Conservation (phyloP, 345 rosid genomes). For the Leavenworthia alabamica region DNA sequence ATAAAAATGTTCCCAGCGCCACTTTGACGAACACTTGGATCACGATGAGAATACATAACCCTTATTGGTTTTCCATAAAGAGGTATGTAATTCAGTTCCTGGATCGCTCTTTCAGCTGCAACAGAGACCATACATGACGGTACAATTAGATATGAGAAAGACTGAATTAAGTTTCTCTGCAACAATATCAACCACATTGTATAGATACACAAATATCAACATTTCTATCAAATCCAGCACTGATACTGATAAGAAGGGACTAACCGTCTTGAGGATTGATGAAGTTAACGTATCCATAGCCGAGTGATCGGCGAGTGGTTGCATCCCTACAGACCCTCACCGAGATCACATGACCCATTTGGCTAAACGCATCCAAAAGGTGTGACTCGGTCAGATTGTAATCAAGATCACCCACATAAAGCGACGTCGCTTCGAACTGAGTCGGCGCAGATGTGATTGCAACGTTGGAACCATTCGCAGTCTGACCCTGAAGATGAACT, state of each 20-base stretch:
- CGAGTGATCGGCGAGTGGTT: constrained; percentile 71
- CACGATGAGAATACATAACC: constrained; percentile 81
- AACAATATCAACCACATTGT: constrained; percentile 1
- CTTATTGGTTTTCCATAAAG: constrained; percentile 71
- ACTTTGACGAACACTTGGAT: constrained; percentile 68
- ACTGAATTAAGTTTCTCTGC: neutral
- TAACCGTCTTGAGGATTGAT: constrained; percentile 68
- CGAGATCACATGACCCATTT: constrained; percentile 72
- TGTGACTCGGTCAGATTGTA: constrained; percentile 71
- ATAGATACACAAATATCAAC: neutral
- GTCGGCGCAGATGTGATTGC: neutral
- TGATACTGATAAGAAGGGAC: too few species aligned
- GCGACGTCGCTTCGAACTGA: constrained; percentile 66
- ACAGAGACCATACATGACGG: neutral
- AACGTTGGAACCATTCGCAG: constrained; percentile 22
- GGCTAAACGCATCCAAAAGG: constrained; percentile 76
- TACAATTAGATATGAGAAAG: neutral
- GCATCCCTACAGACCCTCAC: constrained; percentile 81
- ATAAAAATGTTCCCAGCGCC: constrained; percentile 92
- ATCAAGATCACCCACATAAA: constrained; percentile 91
- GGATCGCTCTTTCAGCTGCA: constrained; percentile 84
- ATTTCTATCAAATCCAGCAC: neutral
- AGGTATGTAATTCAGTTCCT: constrained; percentile 67
- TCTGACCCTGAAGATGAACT: constrained; percentile 46
- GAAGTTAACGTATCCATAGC: constrained; percentile 87